Base-by-base conservation (phyloP, 2,329 filamentous ascomycete species). In the Colletotrichum chlorophyti region DNA sequence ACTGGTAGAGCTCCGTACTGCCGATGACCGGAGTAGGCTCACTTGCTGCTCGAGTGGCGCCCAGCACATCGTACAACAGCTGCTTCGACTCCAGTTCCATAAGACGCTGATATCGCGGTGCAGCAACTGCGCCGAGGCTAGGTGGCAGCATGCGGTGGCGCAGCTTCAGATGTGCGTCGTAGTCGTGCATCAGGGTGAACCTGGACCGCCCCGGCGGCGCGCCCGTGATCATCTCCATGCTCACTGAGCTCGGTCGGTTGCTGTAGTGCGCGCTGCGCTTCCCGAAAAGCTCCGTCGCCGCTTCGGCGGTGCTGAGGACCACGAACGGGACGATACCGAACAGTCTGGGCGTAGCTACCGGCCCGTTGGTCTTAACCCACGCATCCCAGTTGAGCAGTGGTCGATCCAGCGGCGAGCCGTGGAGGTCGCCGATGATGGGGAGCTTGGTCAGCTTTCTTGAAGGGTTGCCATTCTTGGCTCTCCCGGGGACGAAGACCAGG, bases 81-180 rank as follows among this genome's bases (percentile, higher is more conserved):
- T 80, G 77, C 50, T 72, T 75, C 24, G 73, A 76, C 61, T 82
- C 80, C 6, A 81, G 68, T 9, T 79, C 75, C 60, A 80, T 78
- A 0, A 82, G 62, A 0, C 70, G 66, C 14, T 68, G 68, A 53
- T 80, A 81, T 0, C 69, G 70, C 2, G 64, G 64, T 42, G 48
- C 72, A 34, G 66, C 71, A 58, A 61, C 64, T 0, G 59, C 41
- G 3, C 62, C 68, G 0, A 76, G 70, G 14, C 74, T 66, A 14
- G 70, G 72, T 15, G 66, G 71, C 58, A 71, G 70, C 64, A 80
- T 65, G 5, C 71, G 69, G 40, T 76, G 73, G 53, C 78, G 75
- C 0, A 70, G 70, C 63, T 58, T 69, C 68, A 67, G 76, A n/a
- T 70, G 64, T 51, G 65, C 70, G 57, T 69, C 72, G 66, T 81